Evolutionary conservation across 2,329 filamentous ascomycete species (phyloP).

Genomic region (Fusarium floridanum): DNA sequence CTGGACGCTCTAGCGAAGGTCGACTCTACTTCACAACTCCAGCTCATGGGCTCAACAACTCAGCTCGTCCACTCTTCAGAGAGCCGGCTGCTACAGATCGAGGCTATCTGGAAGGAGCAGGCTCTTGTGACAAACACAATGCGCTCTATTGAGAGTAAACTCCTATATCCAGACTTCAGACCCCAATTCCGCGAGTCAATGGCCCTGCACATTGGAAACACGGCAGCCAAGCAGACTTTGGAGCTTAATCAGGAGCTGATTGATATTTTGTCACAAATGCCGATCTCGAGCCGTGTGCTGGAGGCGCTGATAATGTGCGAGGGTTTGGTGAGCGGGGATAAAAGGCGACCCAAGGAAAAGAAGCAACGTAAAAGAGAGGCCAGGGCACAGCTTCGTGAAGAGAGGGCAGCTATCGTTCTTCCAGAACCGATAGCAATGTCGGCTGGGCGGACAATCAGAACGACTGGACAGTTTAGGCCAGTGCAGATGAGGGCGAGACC

Average conservation of each 20-base stretch:
- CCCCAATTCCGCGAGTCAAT: constrained; percentile 47
- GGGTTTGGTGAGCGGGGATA: constrained; percentile 10
- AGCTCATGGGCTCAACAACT: not conserved
- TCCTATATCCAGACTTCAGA: constrained; percentile 50
- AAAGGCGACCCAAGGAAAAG: not conserved
- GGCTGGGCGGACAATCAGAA: constrained; percentile 20
- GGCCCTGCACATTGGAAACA: constrained; percentile 45
- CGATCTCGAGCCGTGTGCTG: constrained; percentile 8
- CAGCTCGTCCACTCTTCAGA: constrained; percentile 18
- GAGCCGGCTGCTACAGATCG: constrained; percentile 50
- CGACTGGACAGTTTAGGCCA: constrained; percentile 13
- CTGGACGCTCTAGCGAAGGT: constrained; percentile 38
- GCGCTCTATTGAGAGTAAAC: constrained; percentile 52
- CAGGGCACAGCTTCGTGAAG: not conserved
- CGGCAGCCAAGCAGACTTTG: constrained; percentile 36
- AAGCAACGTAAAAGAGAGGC: constrained; percentile 5
- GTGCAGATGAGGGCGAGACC: constrained; percentile 20
- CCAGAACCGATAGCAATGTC: constrained; percentile 8
- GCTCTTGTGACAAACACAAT: constrained; percentile 46
- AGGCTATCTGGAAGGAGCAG: constrained; percentile 52
- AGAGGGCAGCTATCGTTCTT: constrained; percentile 6
- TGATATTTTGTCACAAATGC: constrained; percentile 16
- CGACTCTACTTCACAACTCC: constrained; percentile 23
- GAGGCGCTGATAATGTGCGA: constrained; percentile 25
- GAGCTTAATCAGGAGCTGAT: constrained; percentile 42